Percentiles rank a stretch among this genome's conserved stretches.
phyloP scores from a whole-genome alignment of 257 asterid genomes.

The Rauvolfia tetraphylla region DNA sequence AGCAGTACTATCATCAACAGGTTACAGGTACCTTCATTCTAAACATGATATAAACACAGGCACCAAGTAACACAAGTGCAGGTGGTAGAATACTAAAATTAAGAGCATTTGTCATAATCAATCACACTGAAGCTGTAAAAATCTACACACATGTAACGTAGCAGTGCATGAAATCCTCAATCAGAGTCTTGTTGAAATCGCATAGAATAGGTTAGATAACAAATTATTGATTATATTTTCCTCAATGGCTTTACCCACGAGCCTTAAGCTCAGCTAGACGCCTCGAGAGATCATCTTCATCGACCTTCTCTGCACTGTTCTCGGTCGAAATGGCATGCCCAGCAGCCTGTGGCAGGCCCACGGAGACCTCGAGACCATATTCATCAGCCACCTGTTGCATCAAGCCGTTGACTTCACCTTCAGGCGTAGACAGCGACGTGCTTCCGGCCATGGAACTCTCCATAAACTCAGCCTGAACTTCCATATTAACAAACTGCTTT shows the following conservation, averaged over 20 bases:
- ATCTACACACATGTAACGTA: not conserved
- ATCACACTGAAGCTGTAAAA: not conserved
- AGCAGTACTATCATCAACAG: not conserved
- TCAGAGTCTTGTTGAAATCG: not conserved
- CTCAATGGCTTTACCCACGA: slow-evolving; percentile 54
- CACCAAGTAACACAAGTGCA: not conserved
- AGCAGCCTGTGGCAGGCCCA: slow-evolving; percentile 86
- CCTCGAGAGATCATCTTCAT: slow-evolving; percentile 84
- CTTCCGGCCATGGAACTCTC: slow-evolving; percentile 98
- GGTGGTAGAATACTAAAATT: not conserved
- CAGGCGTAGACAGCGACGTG: slow-evolving; percentile 90
- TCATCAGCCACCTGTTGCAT: slow-evolving; percentile 99
- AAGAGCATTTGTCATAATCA: not conserved
- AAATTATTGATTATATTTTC: not conserved
- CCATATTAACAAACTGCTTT: slow-evolving; percentile 94
- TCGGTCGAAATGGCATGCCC: slow-evolving; percentile 62
- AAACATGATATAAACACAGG: not conserved
- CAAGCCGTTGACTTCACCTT: slow-evolving; percentile 74
- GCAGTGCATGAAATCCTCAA: not conserved
- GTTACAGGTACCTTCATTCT: not conserved
- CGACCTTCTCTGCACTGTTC: slow-evolving; percentile 60
- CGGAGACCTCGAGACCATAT: slow-evolving; percentile 91
- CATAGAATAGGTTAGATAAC: not conserved
- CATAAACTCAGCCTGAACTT: slow-evolving; percentile 98
- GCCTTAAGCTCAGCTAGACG: slow-evolving; percentile 97